Base-by-base conservation (phyloP, 23 red algal species). In the Porphyridium purpureum region DNA sequence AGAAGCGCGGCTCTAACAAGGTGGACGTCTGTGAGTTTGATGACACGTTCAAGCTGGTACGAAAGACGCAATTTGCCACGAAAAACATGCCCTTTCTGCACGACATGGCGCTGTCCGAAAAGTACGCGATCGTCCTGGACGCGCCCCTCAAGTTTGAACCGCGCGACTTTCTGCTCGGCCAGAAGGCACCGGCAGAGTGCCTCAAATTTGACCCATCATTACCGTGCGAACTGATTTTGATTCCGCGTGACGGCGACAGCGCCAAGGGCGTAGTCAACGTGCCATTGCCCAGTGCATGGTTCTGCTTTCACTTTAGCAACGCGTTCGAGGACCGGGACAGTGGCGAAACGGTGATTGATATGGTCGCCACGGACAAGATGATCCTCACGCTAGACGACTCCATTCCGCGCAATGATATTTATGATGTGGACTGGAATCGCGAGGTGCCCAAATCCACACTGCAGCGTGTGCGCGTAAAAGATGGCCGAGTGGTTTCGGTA, bases 121-220 rank as follows among this genome's bases (percentile, higher is more conserved):
- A 47, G 11, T 70, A 70, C 54, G 53, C 53, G 30, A 26, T 70
- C 44, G 24, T 70, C 4, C 54, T 70, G 31, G 48, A 70, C 48
- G 64, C 50, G 21, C 64, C 64, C 2, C 21, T 70, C 4, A 4
- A 27, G 8, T 70, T 70, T 47, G 20, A 70, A 31, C 31, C 35
- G 34, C 36, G 33, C 3, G 48, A 46, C 5, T 70, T 70, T 47
- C 27, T 70, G 5, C 36, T 70, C 23, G 64, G 64, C 33, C 33
- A 55, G 23, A 46, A 35, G 21, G 26, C 47, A 1, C 23, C 54
- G 2, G 64, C 35, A 22, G 64, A 70, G 31, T 48, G 64, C 38
- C 53, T 70, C 22, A 17, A 29, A 22, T 70, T 31, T 7, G 54
- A 31, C 4, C 27, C 31, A n/a, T 31, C 27, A 3, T 5, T 7